Evolutionary conservation across 2,329 filamentous ascomycete genomes (phyloP), one percentile per base, ranked within the genome.

Genomic region (Escovopsis sp.): DNA sequence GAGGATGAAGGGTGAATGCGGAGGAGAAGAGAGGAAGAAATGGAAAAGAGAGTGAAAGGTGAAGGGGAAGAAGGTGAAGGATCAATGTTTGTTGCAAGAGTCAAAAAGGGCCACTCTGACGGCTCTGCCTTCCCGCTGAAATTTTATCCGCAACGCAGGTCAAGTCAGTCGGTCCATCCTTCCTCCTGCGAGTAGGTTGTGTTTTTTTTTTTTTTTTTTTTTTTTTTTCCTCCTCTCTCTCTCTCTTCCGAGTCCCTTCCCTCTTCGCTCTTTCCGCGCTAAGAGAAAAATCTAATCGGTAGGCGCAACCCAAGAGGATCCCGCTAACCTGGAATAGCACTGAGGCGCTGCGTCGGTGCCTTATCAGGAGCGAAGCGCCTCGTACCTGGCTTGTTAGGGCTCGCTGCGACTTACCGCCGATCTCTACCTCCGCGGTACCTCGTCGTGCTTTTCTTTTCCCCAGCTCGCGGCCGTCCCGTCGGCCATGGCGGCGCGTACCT

Each of bases 81-180:
- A 43, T 40, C 46, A 42, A 45, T 44, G 50, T 52, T 49, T 51
- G 48, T 45, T 51, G 48, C 45, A 55, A 52, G 39, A 30, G 27
- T 30, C 27, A 9, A 30, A 30, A 27, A 27, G 9, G 25, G 25
- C n/a, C n/a, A n/a, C n/a, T n/a, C 20, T 20, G 20, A 20, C 20
- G 20, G 20, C 20, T 20, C 20, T 20, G 20, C 20, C 11, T 30
- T 9, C 27, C 27, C 27, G 27, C 27, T 11, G 27, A 30, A 30
- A 30, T 30, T 30, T 30, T 30, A 30, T 30, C 9, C 11, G 7
- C 27, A 9, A 45, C 33, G 6, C n/a, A 27, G 30, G 40, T 33
- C 42, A 41, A 32, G 37, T 37, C 35, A 24, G 41, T 34, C 41
- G 5, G 11, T 30, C 27, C 27, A 6, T 30, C 27, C 27, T 9